Evolutionary conservation across 208 protist genomes (phyloP).

Genomic region (Angomonas ambiguus): DNA sequence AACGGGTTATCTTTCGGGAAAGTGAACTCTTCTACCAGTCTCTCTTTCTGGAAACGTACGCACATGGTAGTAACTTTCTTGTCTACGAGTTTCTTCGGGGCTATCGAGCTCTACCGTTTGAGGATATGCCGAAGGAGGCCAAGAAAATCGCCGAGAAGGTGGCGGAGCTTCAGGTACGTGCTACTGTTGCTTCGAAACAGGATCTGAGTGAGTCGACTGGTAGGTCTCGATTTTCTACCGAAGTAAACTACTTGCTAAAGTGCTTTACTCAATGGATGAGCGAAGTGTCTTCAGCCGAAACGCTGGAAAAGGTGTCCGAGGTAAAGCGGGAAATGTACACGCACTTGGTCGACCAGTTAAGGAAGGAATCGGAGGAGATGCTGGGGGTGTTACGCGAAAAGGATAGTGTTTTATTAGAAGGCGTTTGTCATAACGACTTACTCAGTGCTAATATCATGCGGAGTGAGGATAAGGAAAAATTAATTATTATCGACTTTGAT

Average conservation of each 20-base stretch:
- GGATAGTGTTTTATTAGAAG: conserved; percentile 39
- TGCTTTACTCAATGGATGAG: conserved; percentile 69
- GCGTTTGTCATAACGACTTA: conserved; percentile 89
- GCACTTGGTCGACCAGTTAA: conserved; percentile 26
- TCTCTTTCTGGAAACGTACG: conserved; percentile 75
- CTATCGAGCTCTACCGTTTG: conserved; percentile 61
- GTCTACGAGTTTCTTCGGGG: conserved; percentile 73
- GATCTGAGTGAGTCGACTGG: conserved; percentile 11
- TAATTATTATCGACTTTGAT: conserved; percentile 93
- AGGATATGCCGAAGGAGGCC: conserved; percentile 53
- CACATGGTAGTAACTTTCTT: conserved; percentile 74
- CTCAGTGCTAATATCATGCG: conserved; percentile 90
- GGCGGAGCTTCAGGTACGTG: conserved; percentile 71
- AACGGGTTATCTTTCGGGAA: conserved; percentile 83
- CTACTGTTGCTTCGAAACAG: conserved; percentile 53
- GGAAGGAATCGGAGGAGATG: conserved; percentile 43
- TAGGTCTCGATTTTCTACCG: conserved; percentile 50
- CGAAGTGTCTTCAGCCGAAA: conserved; percentile 42
- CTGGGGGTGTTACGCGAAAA: conserved; percentile 26
- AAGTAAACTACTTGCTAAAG: conserved; percentile 75
- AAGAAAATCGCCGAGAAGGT: conserved; percentile 45
- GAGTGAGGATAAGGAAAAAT: conserved; percentile 27
- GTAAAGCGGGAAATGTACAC: conserved; percentile 50
- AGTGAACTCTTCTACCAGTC: conserved; percentile 90
- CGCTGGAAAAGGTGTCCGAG: conserved; percentile 43